phyloP scores from a whole-genome alignment of 352 stramenopile species.

The Phytophthora macrochlamydospora region DNA sequence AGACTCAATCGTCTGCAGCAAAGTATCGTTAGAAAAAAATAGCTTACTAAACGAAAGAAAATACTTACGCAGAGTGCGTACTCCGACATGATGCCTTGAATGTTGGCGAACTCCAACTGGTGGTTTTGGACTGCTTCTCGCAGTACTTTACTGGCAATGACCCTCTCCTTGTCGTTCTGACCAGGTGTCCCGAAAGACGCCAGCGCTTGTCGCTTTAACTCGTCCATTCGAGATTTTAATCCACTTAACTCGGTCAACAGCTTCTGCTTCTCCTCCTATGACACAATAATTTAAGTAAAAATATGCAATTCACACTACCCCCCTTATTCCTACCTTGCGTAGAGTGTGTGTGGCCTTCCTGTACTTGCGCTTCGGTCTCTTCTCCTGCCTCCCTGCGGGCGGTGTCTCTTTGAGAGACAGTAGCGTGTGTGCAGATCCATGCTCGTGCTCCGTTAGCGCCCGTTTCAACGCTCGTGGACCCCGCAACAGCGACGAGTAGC shows the following conservation, averaged over 20 bases:
- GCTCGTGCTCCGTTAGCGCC: slow-evolving; percentile 1
- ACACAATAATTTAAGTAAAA: not conserved
- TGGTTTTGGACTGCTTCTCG: slow-evolving; percentile 42
- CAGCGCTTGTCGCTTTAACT: slow-evolving; percentile 34
- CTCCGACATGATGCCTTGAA: slow-evolving; percentile 48
- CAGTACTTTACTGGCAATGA: slow-evolving; percentile 35
- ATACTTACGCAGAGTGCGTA: slow-evolving; percentile 40
- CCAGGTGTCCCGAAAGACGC: slow-evolving; percentile 20
- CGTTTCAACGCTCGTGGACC: too few species aligned
- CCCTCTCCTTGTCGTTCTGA: slow-evolving; percentile 31
- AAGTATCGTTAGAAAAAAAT: not conserved
- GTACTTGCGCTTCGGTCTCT: slow-evolving; percentile 29
- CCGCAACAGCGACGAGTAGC: too few species aligned
- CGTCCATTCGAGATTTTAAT: slow-evolving; percentile 26
- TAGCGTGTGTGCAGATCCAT: slow-evolving; percentile 29
- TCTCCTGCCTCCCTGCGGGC: slow-evolving; percentile 1
- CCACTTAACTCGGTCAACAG: slow-evolving; percentile 26
- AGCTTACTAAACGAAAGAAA: not conserved
- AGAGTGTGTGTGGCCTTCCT: slow-evolving; percentile 44
- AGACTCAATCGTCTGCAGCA: slow-evolving; percentile 36
- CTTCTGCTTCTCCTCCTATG: slow-evolving; percentile 35
- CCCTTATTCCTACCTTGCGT: slow-evolving; percentile 22
- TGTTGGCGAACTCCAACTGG: slow-evolving; percentile 42
- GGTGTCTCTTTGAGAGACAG: slow-evolving; percentile 24
- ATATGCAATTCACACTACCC: not conserved